A percentile compares a stretch with the other conserved stretches of the same genome.
Conservation (phyloP, 1,284 basidiomycete genomes). For the Cryptococcus sp. region DNA sequence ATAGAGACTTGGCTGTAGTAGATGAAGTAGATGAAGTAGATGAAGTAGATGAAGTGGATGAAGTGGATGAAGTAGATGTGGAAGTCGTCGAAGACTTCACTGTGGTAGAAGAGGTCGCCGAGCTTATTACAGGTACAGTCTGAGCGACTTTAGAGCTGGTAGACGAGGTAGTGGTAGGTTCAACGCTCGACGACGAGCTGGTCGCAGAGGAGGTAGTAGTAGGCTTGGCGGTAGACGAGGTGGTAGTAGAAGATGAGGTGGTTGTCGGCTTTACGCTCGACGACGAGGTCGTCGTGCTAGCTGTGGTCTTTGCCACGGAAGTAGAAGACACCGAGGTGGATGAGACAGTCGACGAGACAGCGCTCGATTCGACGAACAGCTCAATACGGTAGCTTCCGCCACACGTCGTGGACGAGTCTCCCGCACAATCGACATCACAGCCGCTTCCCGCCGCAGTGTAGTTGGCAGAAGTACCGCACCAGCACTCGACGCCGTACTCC, state of each 20-base stretch:
- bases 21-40: too few relatives aligned
- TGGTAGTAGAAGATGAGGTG: neutral
- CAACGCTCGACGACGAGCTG: too few relatives aligned
- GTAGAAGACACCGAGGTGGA: neutral
- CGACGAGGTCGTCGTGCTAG: neutral
- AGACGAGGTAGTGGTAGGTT: neutral
- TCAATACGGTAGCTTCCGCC: constrained; percentile 10
- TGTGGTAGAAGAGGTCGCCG: neutral
- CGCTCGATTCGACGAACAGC: constrained; percentile 1
- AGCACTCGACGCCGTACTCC: constrained; percentile 11
- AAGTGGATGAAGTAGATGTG: neutral
- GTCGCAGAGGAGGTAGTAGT: constrained; percentile 17
- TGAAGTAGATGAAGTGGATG: too few relatives aligned
- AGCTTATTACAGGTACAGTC: constrained; percentile 19
- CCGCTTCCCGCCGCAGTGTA: neutral
- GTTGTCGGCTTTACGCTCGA: neutral
- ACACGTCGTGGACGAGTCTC: constrained; percentile 5
- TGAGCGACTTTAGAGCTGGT: neutral
- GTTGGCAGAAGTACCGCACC: constrained; percentile 3
- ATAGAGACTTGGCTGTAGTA: too few relatives aligned
- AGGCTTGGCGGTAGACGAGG: neutral
- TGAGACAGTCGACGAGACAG: constrained; percentile 19
- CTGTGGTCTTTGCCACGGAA: neutral
- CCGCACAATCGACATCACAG: constrained; percentile 9
- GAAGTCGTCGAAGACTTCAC: too few relatives aligned